These are phyloP conservation scores for Lachnellula willkommii DNA, from an alignment of 2,329 filamentous ascomycete genomes.

Conservation along the genomic window DNA sequence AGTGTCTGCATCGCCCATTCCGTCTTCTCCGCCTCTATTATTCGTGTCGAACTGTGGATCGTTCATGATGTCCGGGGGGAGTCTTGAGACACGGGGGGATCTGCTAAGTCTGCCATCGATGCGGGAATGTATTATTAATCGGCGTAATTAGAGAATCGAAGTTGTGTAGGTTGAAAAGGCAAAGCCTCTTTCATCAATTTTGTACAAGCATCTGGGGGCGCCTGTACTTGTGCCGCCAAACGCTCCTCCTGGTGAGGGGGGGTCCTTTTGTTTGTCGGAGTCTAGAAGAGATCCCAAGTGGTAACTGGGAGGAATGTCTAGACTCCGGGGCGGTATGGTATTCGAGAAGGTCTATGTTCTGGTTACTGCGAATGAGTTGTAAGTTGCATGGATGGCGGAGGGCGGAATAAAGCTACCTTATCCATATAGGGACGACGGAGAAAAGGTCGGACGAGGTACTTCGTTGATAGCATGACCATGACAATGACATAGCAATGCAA, in stretches of 20 bases:
- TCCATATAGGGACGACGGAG: too few relatives aligned
- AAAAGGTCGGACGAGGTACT: too few relatives aligned
- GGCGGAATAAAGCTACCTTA: too few relatives aligned
- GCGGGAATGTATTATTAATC: background rate
- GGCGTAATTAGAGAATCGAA: background rate
- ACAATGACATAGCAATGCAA: too few relatives aligned
- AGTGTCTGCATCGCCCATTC: slow-evolving; percentile 54
- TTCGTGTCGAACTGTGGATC: slow-evolving; percentile 46
- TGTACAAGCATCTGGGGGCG: slow-evolving; percentile 22
- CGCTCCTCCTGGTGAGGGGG: background rate
- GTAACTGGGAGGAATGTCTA: background rate
- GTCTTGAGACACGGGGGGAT: slow-evolving; percentile 1
- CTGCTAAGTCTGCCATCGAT: slow-evolving; percentile 16
- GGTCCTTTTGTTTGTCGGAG: background rate
- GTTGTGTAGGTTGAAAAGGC: slow-evolving; percentile 16
- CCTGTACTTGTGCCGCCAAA: background rate
- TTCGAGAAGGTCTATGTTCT: background rate
- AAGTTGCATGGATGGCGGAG: too few relatives aligned
- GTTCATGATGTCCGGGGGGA: slow-evolving; percentile 50
- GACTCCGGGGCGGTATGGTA: background rate
- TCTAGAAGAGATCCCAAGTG: background rate
- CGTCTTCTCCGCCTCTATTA: slow-evolving; percentile 26
- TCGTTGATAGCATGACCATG: too few relatives aligned
- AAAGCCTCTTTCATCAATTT: slow-evolving; percentile 21
- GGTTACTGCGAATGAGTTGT: background rate